Evolutionary conservation across 352 stramenopile species (phyloP), one percentile per base, ranked within the genome.

Genomic region (Phytopythium vexans): DNA sequence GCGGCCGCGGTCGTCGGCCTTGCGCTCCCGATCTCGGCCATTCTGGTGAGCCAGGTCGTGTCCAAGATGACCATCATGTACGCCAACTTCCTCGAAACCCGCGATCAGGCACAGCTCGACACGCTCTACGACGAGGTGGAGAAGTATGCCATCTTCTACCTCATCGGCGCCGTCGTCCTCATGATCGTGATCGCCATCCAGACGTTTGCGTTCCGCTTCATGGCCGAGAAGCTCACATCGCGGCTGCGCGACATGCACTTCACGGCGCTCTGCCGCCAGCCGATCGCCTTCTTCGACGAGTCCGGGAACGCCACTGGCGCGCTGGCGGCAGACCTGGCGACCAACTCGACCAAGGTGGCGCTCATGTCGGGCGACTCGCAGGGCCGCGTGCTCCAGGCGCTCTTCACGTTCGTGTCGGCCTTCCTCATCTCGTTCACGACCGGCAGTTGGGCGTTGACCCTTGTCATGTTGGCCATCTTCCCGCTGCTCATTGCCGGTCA

Each of bases 271-370:
- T 70, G 68, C 11, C 60, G 64, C 9, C 72, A 82, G 35, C 63
- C 75, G 37, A 70, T 92, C 39, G 80, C 53, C 3, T 95, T 86
- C 49, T 92, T 94, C 48, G 85, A 95, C 52, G 56, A 72, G 3
- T 67, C 64, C 15, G 40, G 68, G 4, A 64, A 95, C 50, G 72
- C 68, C 1, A 74, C 77, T 1, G 85, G 85, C 14, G 79, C 84
- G 9, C 54, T 91, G 5, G 80, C 92, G 3, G 80, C 88, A 14
- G 70, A 74, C 4, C 73, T 88, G 8, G 58, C 81, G 7, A 81
- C 77, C 33, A 61, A 89, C 46, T 65, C 70, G 0, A 60, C 80
- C 4, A 67, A 71, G n/a, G 62, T 83, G 14, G 66, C 70, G 4
- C 44, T 75, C 7, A 56, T 86, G 34, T 73, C 65, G 0, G 72